Evolutionary conservation across 495 filamentous ascomycete genomes (phyloP).

Genomic region (Penicillium chermesinum): DNA sequence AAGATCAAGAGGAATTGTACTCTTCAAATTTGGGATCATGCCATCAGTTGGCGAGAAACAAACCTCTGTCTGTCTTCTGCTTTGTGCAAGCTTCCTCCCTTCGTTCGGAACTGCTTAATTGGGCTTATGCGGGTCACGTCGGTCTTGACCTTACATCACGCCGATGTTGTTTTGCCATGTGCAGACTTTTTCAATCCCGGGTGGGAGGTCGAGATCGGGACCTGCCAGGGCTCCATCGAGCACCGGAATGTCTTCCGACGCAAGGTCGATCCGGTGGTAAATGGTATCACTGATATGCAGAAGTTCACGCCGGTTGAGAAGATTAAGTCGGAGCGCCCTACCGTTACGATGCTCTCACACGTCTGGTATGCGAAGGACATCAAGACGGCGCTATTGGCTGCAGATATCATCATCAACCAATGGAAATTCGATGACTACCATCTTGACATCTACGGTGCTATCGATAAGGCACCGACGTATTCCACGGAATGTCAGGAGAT

Average conservation of each 20-base stretch:
- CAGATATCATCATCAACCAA: constrained; percentile 62
- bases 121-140: constrained; percentile 56
- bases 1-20: constrained; percentile 58
- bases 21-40: constrained; percentile 65
- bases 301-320: constrained; percentile 56
- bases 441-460: constrained; percentile 58
- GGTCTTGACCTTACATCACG: constrained; percentile 56
- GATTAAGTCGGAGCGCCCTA: constrained; percentile 52
- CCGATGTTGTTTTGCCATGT: constrained; percentile 60
- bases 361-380: constrained; percentile 64
- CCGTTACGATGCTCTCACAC: constrained; percentile 61
- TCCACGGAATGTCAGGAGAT: constrained; percentile 59
- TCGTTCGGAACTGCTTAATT: constrained; percentile 52
- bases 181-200: constrained; percentile 64
- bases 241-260: constrained; percentile 56
- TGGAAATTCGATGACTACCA: constrained; percentile 62
- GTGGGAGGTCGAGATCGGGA: constrained; percentile 64
- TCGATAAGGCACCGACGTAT: constrained; percentile 55
- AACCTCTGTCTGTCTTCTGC: constrained; percentile 57
- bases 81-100: constrained; percentile 53
- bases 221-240: constrained; percentile 50
- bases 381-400: constrained; percentile 57
- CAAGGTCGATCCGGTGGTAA: constrained; percentile 65
- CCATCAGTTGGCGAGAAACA: constrained; percentile 61
- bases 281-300: constrained; percentile 62